Evolutionary conservation across 495 filamentous ascomycete genomes (phyloP).

Genomic region (Geopyxis carbonaria): DNA sequence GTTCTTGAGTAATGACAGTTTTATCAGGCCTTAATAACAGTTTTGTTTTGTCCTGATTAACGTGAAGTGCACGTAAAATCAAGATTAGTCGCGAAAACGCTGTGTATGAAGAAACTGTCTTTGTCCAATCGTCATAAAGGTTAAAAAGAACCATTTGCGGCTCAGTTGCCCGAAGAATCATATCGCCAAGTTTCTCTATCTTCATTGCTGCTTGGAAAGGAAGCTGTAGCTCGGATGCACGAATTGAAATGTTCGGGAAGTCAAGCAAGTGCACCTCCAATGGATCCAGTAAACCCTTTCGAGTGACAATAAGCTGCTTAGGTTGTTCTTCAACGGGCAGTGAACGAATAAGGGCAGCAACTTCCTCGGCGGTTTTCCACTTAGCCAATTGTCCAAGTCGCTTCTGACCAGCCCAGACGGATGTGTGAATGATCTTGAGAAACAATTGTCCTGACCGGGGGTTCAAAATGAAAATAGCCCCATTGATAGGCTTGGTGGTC

Average conservation of each 20-base stretch:
- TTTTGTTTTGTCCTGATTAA: slow-evolving; percentile 98
- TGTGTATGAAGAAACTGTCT: slow-evolving; percentile 95
- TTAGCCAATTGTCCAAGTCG: slow-evolving; percentile 96
- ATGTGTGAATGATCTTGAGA: slow-evolving; percentile 99
- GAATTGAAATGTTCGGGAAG: slow-evolving; percentile 98
- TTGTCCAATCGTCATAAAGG: slow-evolving; percentile 97
- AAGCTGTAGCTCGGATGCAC: slow-evolving; percentile 90
- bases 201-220: slow-evolving; percentile 99
- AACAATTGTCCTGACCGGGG: slow-evolving; percentile 94
- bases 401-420: slow-evolving; percentile 98
- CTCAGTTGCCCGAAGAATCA: slow-evolving; percentile 95
- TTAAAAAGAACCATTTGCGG: slow-evolving; percentile 99
- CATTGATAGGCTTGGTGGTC: slow-evolving; percentile 99
- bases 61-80: slow-evolving; percentile 88
- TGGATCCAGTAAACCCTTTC: slow-evolving; percentile 93
- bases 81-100: slow-evolving; percentile 93
- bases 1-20: slow-evolving; percentile 93
- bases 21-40: slow-evolving; percentile 93
- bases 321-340: slow-evolving; percentile 97
- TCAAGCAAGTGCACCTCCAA: slow-evolving; percentile 94
- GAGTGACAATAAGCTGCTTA: slow-evolving; percentile 95
- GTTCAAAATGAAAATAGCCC: slow-evolving; percentile 99
- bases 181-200: slow-evolving; percentile 95
- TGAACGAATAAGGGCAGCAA: slow-evolving; percentile 89
- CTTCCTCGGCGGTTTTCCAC: slow-evolving; percentile 99